Evolutionary conservation across 106 monocot species (phyloP).

Genomic region (Agapanthus africanus): DNA sequence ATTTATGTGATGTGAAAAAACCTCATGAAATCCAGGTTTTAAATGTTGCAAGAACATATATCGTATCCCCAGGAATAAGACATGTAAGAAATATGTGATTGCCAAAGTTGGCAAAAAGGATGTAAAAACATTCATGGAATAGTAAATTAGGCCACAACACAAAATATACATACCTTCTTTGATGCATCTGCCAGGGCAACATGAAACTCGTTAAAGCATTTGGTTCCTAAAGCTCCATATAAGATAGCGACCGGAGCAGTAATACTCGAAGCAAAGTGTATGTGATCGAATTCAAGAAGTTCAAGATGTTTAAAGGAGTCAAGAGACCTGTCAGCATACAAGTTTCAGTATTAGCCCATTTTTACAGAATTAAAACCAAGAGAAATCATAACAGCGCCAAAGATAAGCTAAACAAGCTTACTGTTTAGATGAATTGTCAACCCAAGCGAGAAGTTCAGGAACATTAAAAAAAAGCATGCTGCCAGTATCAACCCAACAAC

Average conservation of each 20-base stretch:
- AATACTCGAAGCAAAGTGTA: conserved; percentile 37
- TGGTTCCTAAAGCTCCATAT: conserved; percentile 87
- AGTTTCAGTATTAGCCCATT: background rate
- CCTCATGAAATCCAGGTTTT: too few relatives aligned
- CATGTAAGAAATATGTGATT: background rate
- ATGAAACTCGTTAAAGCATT: conserved; percentile 89
- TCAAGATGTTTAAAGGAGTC: conserved; percentile 40
- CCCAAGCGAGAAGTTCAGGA: conserved; percentile 49
- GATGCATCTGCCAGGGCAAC: conserved; percentile 50
- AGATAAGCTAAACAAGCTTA: conserved; percentile 17
- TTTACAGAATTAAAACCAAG: background rate
- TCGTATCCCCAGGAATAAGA: background rate
- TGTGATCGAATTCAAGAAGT: conserved; percentile 89
- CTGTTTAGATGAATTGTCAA: conserved; percentile 28
- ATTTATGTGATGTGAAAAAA: too few relatives aligned
- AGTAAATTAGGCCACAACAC: background rate
- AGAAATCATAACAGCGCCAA: background rate
- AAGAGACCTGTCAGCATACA: background rate
- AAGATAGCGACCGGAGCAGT: conserved; percentile 41
- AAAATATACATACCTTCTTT: conserved; percentile 40
- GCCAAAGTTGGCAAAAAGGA: background rate
- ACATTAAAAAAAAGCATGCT: conserved; percentile 46
- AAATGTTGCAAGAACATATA: background rate
- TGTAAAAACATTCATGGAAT: background rate
- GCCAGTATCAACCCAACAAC: conserved; percentile 93